These are phyloP conservation scores for Phytophthora macrochlamydospora DNA, from an alignment of 352 stramenopile species.

Conservation along the genomic window DNA sequence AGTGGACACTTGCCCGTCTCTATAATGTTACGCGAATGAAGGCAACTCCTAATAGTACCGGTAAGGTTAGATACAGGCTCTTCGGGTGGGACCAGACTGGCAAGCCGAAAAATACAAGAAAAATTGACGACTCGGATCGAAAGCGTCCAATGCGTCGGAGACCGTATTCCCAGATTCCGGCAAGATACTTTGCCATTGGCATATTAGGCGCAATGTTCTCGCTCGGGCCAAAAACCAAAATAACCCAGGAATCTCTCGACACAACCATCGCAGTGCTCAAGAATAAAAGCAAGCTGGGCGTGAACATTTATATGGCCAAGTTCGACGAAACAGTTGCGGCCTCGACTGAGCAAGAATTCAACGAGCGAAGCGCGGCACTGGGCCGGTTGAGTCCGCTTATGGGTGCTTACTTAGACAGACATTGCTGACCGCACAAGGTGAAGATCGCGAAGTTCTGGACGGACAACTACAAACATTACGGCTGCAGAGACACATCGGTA, in stretches of 20 bases:
- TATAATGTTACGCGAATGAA: neutral
- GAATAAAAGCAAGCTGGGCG: neutral
- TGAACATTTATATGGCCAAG: slow-evolving; percentile 3
- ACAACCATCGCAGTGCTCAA: neutral
- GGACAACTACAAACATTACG: neutral
- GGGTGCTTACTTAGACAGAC: neutral
- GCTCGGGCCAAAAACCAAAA: neutral
- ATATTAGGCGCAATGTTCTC: neutral
- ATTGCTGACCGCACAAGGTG: slow-evolving; percentile 1
- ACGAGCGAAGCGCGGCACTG: neutral
- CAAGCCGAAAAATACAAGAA: neutral
- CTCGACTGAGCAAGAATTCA: slow-evolving; percentile 1
- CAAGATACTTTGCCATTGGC: slow-evolving; percentile 9
- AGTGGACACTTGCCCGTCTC: neutral
- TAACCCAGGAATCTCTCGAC: neutral
- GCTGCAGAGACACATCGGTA: neutral
- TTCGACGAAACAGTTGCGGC: neutral
- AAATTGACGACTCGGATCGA: neutral
- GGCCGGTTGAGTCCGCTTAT: neutral
- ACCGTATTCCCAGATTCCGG: neutral
- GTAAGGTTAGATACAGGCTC: neutral
- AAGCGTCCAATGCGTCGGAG: neutral
- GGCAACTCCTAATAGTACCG: neutral
- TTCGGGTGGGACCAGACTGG: neutral
- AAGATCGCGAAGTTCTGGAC: slow-evolving; percentile 3